Percentiles rank a stretch among this genome's conserved stretches.
Evolutionary conservation across 73 alveolate genomes (phyloP).

Genomic region (Effrenium voratum): DNA sequence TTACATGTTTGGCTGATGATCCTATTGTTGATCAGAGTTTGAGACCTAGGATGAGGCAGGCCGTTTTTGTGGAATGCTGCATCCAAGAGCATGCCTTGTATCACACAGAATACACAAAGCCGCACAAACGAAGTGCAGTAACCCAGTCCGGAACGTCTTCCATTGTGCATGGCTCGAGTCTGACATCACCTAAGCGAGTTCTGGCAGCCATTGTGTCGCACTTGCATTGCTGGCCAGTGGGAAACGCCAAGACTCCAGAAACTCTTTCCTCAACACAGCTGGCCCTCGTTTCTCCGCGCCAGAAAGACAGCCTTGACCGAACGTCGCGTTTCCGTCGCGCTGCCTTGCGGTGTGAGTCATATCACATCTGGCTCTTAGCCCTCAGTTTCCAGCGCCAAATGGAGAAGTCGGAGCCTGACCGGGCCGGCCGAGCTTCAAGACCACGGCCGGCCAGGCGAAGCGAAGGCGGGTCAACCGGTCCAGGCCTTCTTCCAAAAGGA

Average conservation of each 20-base stretch:
- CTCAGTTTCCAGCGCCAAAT: no score
- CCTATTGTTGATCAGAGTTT: neutral
- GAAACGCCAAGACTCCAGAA: neutral
- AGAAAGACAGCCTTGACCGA: neutral
- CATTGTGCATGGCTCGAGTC: neutral
- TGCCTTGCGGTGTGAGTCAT: neutral
- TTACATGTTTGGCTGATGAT: neutral
- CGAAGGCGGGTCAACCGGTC: no score
- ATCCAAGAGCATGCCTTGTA: neutral
- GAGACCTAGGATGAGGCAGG: neutral
- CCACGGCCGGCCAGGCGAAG: no score
- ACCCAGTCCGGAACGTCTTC: neutral
- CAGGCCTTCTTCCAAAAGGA: neutral
- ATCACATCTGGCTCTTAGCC: neutral
- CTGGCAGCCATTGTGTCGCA: no score
- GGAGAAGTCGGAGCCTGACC: no score
- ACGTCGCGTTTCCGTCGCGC: neutral
- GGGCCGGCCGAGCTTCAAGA: no score
- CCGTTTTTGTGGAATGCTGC: neutral
- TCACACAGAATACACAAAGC: neutral
- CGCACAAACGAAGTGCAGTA: neutral
- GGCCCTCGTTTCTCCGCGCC: neutral
- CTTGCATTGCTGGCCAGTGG: neutral
- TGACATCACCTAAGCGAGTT: slow-evolving; percentile 12
- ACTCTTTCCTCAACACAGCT: neutral